Base-by-base conservation (phyloP, 352 stramenopile genomes). In the Globisporangium apiculatum region DNA sequence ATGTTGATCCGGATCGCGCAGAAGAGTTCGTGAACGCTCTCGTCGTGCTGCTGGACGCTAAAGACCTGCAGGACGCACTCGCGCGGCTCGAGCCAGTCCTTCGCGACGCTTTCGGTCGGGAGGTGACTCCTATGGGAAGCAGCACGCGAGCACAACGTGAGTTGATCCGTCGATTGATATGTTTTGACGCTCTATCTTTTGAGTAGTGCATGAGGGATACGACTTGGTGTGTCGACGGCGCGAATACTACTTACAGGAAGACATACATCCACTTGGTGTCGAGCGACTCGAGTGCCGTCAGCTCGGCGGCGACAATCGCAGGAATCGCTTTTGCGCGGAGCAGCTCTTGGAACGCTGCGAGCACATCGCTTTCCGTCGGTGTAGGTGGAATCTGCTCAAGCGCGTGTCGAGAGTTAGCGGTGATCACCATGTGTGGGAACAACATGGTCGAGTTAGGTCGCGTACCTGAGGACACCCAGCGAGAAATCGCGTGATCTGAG, bases 181-280 rank as follows among this genome's bases (percentile, higher is more conserved):
- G 51, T 37, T 3, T 31, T 31, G 24, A 31, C 2, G 24, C 24
- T 31, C 24, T 31, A 31, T 31, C 24, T 31, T 3, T 31, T 31
- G 24, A 31, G 24, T 1, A 31, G 3, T 31, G 24, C 24, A 31
- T 31, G 24, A 3, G 0, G 24, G 24, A 31, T 31, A 31, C 24
- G 24, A 31, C 24, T 31, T 31, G 24, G 24, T 31, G 24, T 31
- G 24, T 31, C 24, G 24, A 31, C 3, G 24, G 3, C 14, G 15
- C 15, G 37, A n/a, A 18, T 10, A 15, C 17, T 50, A 76, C 76
- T 71, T 69, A 86, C 71, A 91, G 53, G 60, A 78, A 85, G n/a
- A 73, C 54, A 61, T 87, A 87, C 52, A 79, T 72, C 81, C 81
- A 91, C 71, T 91, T 89, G 31, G 72, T 78, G 48, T 78, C 68